Evolutionary conservation across 2,329 filamentous ascomycete genomes (phyloP).

Genomic region (Xenoacremonium recifei): DNA sequence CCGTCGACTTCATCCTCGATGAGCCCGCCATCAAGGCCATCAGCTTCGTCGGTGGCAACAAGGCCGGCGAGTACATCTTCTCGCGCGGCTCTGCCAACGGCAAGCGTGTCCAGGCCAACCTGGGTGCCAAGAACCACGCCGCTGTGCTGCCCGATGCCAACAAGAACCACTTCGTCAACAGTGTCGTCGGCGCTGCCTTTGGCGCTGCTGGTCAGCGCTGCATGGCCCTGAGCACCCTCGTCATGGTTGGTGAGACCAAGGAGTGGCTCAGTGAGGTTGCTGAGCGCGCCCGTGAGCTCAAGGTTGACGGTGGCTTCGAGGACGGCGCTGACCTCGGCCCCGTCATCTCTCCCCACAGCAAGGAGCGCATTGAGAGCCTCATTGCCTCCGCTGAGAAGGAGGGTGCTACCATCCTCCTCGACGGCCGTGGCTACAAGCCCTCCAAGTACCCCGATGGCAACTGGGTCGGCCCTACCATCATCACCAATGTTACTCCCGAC

Average conservation of each 20-base stretch:
- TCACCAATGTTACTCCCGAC: slow-evolving; percentile 73
- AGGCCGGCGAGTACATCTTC: slow-evolving; percentile 87
- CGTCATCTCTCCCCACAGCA: slow-evolving; percentile 77
- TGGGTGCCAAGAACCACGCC: slow-evolving; percentile 87
- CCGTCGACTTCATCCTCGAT: slow-evolving; percentile 84
- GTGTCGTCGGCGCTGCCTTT: slow-evolving; percentile 79
- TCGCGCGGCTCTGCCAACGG: slow-evolving; percentile 75
- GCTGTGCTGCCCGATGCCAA: slow-evolving; percentile 83
- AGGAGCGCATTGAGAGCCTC: slow-evolving; percentile 72
- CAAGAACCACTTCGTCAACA: slow-evolving; percentile 86
- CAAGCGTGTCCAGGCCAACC: slow-evolving; percentile 84
- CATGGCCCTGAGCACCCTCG: slow-evolving; percentile 81
- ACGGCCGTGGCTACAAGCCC: slow-evolving; percentile 73
- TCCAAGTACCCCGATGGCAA: slow-evolving; percentile 82
- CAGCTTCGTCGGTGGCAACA: slow-evolving; percentile 83
- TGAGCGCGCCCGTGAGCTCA: slow-evolving; percentile 69
- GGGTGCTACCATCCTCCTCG: slow-evolving; percentile 78
- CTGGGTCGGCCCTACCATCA: slow-evolving; percentile 82
- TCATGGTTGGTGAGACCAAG: slow-evolving; percentile 83
- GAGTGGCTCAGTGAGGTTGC: slow-evolving; percentile 78
- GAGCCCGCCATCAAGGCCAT: slow-evolving; percentile 83
- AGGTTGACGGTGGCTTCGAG: slow-evolving; percentile 80
- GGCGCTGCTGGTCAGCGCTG: slow-evolving; percentile 83
- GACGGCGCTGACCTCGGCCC: slow-evolving; percentile 76
- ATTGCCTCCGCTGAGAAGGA: slow-evolving; percentile 77